Evolutionary conservation across 1,284 basidiomycete genomes (phyloP), one percentile per base, ranked within the genome.

Genomic region (Cystobasidium slooffiae): DNA sequence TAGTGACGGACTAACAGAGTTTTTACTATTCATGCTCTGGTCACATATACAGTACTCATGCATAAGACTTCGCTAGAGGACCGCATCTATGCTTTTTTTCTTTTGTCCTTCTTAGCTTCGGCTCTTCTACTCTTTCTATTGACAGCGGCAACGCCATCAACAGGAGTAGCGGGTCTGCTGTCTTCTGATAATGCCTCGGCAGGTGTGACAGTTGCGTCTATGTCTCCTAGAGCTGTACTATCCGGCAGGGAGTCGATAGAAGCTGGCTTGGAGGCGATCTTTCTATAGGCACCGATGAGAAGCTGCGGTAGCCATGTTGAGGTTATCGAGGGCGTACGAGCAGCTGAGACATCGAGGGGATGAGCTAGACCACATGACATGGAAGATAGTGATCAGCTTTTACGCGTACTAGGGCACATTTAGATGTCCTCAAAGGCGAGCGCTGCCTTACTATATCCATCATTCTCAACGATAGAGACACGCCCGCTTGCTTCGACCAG

Each of bases 401-500:
- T 4, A 31, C 20, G 1, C 20, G 14, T 63, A 18, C 59, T n/a
- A 47, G 0, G 6, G 6, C 37, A n/a, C 18, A 20, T 20, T 3
- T 14, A 64, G 24, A 14, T 16, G 52, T 3, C 18, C 22, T 51
- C 14, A 3, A 37, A 20, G 62, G 55, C 6, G 24, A 51, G 31
- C 8, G 14, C 7, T 31, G 20, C 61, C 77, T 63, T 59, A 80
- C 79, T 80, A 59, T 78, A 68, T 24, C 79, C 77, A 74, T 79
- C 77, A 61, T 81, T 78, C 12, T 65, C 63, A n/a, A 81, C 75
- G 43, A 81, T 75, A 65, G 63, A 80, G 62, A 81, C 80, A 43
- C 79, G 58, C 7, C 80, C 77, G 63, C 77, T 79, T 51, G 79
- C 78, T 58, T 81, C 80, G 20, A 78, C 75, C 69, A 80, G 76